These are phyloP conservation scores for Yamadazyma oceani DNA, from an alignment of 1,139 yeast species.

Conservation along the genomic window DNA sequence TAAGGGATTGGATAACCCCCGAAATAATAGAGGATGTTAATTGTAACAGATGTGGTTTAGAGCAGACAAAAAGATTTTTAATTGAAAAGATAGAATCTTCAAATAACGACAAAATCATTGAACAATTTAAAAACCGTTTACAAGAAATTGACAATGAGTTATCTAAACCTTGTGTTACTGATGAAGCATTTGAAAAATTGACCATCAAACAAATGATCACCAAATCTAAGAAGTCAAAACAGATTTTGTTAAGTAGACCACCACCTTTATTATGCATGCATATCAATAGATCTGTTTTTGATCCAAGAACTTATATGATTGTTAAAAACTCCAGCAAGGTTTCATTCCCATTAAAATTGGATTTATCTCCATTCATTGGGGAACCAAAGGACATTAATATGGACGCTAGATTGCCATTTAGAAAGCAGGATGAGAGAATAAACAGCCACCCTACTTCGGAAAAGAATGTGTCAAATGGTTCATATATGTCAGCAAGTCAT, in stretches of 20 bases:
- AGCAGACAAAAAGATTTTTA: conserved; percentile 57
- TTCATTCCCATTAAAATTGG: conserved; percentile 66
- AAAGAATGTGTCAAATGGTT: background rate
- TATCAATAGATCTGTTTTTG: conserved; percentile 89
- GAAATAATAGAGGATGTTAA: conserved; percentile 91
- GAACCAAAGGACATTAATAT: conserved; percentile 68
- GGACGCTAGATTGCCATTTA: conserved; percentile 78
- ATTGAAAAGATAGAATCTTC: conserved; percentile 37
- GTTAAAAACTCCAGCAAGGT: conserved; percentile 83
- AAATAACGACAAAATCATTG: conserved; percentile 37
- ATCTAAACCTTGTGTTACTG: conserved; percentile 67
- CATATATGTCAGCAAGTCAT: conserved; percentile 15
- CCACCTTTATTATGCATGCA: conserved; percentile 84
- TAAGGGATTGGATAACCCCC: conserved; percentile 73
- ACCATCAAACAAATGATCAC: conserved; percentile 76
- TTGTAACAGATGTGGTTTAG: conserved; percentile 85
- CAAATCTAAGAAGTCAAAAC: conserved; percentile 80
- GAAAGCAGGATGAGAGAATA: conserved; percentile 49
- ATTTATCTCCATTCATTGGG: conserved; percentile 69
- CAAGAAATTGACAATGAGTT: conserved; percentile 59
- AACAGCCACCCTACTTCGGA: too few relatives aligned
- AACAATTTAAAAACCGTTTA: conserved; percentile 52
- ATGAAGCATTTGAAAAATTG: conserved; percentile 70
- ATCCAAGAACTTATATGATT: conserved; percentile 78
- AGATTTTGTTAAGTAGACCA: conserved; percentile 75